These are phyloP conservation scores for Biancaea sappan DNA, from an alignment of 306 rosid genomes.

Conservation along the genomic window DNA sequence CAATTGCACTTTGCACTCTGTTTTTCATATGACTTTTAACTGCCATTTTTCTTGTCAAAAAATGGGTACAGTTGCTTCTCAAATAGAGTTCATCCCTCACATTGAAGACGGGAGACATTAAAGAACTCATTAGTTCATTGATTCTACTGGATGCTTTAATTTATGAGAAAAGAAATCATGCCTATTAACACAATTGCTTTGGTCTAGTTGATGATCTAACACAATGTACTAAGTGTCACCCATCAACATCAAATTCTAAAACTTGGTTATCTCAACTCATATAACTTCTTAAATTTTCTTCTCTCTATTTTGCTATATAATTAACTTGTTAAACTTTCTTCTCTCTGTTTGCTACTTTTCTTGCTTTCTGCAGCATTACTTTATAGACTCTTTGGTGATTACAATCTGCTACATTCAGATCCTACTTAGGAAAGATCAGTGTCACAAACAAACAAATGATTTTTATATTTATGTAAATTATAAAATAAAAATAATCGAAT, in stretches of 20 bases:
- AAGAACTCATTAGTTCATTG: not conserved
- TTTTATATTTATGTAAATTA: no score
- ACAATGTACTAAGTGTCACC: not conserved
- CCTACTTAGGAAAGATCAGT: no score
- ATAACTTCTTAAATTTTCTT: slow-evolving; percentile 8
- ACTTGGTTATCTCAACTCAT: not conserved
- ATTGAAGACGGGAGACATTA: not conserved
- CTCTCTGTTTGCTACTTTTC: no score
- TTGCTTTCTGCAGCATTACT: slow-evolving; percentile 75
- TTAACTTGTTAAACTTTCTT: no score
- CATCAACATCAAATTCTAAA: not conserved
- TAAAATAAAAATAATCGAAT: no score
- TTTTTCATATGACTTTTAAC: no score
- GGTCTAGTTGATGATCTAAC: not conserved
- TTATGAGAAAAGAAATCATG: not conserved
- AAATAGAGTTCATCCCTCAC: not conserved
- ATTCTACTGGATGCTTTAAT: not conserved
- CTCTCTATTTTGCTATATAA: not conserved
- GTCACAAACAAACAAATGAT: no score
- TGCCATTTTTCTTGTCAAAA: not conserved
- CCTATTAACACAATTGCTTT: not conserved
- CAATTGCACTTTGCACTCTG: no score
- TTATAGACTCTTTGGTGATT: slow-evolving; percentile 85
- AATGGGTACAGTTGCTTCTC: not conserved
- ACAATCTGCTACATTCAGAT: slow-evolving; percentile 95